Evolutionary conservation across 768 basidiomycete genomes (phyloP).

Genomic region (Suillus subluteus): DNA sequence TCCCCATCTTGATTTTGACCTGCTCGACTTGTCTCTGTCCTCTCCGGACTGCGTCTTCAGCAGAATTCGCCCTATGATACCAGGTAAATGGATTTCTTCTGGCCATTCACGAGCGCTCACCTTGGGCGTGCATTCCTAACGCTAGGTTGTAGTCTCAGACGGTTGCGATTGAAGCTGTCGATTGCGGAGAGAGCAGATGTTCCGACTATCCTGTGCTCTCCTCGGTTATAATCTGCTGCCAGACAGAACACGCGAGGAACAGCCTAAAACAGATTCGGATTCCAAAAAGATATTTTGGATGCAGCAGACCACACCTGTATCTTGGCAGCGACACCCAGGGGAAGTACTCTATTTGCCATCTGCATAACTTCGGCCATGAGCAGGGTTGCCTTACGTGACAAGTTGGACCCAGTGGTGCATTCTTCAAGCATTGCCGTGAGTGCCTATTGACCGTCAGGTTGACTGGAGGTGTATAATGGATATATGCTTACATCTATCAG

Average conservation of each 20-base stretch:
- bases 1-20: slow-evolving; percentile 82
- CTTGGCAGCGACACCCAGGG: slow-evolving; percentile 76
- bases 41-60: slow-evolving; percentile 84
- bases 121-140: slow-evolving; percentile 65
- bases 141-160: slow-evolving; percentile 65
- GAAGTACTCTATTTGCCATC: slow-evolving; percentile 85
- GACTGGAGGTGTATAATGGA: not conserved
- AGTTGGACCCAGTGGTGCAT: slow-evolving; percentile 63
- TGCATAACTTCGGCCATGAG: slow-evolving; percentile 91
- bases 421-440: slow-evolving; percentile 87
- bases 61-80: slow-evolving; percentile 65
- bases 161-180: slow-evolving; percentile 93
- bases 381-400: slow-evolving; percentile 89
- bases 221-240: slow-evolving; percentile 79
- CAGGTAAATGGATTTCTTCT: not conserved
- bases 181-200: slow-evolving; percentile 85
- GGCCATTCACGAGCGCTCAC: slow-evolving; percentile 39
- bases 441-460: slow-evolving; percentile 52
- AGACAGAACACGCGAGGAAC: slow-evolving; percentile 85
- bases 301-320: slow-evolving; percentile 67
- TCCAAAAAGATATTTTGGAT: slow-evolving; percentile 3
- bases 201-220: slow-evolving; percentile 80
- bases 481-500: slow-evolving; percentile 72
- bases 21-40: slow-evolving; percentile 92
- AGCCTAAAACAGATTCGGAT: slow-evolving; percentile 49